Base-by-base conservation (phyloP, 2,329 filamentous ascomycete genomes). In the Chrysoporthe puriensis region DNA sequence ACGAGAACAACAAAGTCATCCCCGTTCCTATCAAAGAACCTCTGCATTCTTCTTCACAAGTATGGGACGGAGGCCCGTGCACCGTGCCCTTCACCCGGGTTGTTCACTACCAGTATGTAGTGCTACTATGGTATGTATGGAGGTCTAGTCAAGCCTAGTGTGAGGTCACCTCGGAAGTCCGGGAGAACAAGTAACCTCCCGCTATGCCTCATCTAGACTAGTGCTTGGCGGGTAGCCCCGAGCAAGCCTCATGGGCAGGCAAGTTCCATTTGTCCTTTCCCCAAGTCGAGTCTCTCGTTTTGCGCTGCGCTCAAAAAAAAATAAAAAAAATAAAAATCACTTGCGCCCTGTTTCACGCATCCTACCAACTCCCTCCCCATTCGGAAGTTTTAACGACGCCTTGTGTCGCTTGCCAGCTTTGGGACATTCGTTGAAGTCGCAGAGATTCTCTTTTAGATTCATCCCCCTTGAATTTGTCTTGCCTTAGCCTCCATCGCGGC, bases 161-260 rank as follows among this genome's bases (percentile, higher is more conserved):
- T 62, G 60, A 42, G 43, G 60, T 50, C 62, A 63, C 16, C 32
- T 42, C 59, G 59, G 43, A 62, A 43, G 2, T 13, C 48, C 59
- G 59, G 59, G n/a, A 48, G 42, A 62, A 62, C 32, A 34, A 34
- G 48, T 18, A 18, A 14, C 59, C 59, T 43, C 44, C 11, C 16
- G 18, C 40, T 3, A 8, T 32, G 9, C 21, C 40, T 16, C 8
- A 44, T 21, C 14, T 43, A 13, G 36, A 13, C 14, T 48, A 62
- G 59, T 11, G 36, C 7, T 40, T 42, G 26, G n/a, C 57, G 57
- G 57, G 57, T 44, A 18, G n/a, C 9, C 40, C 40, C 36, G 21
- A 21, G n/a, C 7, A 11, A 18, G 9, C 57, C 57, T 40, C 57
- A 60, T 60, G 57, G 57, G 57, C 57, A 60, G 57, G 57, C 40